Base-by-base conservation (phyloP, 208 protist genomes). In the Trypanosomatidae sp. region DNA sequence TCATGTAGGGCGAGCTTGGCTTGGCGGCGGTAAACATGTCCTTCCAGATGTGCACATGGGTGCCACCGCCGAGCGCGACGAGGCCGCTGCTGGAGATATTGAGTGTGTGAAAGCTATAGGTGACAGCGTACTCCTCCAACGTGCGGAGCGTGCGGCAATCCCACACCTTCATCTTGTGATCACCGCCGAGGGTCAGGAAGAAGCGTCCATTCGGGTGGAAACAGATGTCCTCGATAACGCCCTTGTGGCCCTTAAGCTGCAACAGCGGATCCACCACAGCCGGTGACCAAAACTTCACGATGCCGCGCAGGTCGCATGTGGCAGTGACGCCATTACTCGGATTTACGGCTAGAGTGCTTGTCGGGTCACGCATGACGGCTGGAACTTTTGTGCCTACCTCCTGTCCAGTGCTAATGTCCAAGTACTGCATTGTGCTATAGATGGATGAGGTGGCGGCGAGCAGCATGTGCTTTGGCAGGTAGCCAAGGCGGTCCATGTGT, bases 381-480 rank as follows among this genome's bases (percentile, higher is more conserved):
- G 95, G 98, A 2, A 80, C 75, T 71, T 95, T 95, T 33, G 92
- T 85, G 1, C 90, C 96, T 9, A 98, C 84, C 56, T 97, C 81
- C 67, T 87, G 76, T 30, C 98, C 98, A 17, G 95, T 99, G 30
- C 97, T 99, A 8, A 98, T 91, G 77, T 99, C 98, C 12, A 98
- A 75, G 69, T 98, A 99, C 58, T 97, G 92, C 77, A 99, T 92
- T 1, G 89, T 86, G 77, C 91, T 95, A 76, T 85, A 96, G 41
- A 74, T 75, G 30, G 88, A 88, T 22, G 95, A 98, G 46, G 91
- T 91, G 1, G 91, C 94, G 36, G 87, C 90, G 25, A 99, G 94
- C 7, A 99, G 89, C 83, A 98, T 98, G 82, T 99, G 99, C 68
- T 98, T 98, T 0, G 97, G 97, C 39, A 99, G 82, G 77, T 98